Evolutionary conservation across 2,329 filamentous ascomycete genomes (phyloP), one percentile per base, ranked within the genome.

Genomic region (Phyllachora maydis): DNA sequence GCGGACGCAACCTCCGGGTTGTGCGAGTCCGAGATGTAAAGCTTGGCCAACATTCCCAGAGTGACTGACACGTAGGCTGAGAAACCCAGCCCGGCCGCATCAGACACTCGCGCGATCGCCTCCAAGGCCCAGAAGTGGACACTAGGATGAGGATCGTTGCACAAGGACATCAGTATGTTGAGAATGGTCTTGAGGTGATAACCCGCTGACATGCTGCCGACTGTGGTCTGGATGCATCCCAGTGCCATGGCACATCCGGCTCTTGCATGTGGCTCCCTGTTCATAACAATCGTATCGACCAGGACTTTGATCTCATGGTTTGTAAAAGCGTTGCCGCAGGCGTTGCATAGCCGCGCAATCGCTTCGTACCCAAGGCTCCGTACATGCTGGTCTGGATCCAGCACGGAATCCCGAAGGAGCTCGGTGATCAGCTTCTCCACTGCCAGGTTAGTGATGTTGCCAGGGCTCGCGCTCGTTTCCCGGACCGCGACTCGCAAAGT

Each of bases 121-220:
- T 93, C 82, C 21, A 98, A 55, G 3, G 90, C 85, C 82, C 83
- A 95, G 42, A 85, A 92, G 46, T 98, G 88, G 6, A 98, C 88
- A 1, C 78, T 72, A 0, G 88, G 83, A 42, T 98, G 88, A 11
- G 85, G 79, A 40, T 98, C 88, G 35, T 83, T 92, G 44, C 82
- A 85, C 7, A 98, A 60, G 6, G 88, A 95, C 76, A 95, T 91
- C n/a, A 98, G 54, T 18, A 98, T 90, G 11, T 85, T 77, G n/a
- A 93, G 64, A 23, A 98, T 93, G 2, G 82, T 93, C 52, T 95
- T 95, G 23, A 98, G 59, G 43, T 98, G 88, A 37, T 88, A 82
- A 4, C 83, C 82, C 26, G 88, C 88, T 25, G 88, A 88, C 83
- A 98, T 95, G 27, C 88, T 85, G 27, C 88, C 90, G 16, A 98